phyloP scores from a whole-genome alignment of 768 basidiomycete species.

The Cyclocybe cylindracea region DNA sequence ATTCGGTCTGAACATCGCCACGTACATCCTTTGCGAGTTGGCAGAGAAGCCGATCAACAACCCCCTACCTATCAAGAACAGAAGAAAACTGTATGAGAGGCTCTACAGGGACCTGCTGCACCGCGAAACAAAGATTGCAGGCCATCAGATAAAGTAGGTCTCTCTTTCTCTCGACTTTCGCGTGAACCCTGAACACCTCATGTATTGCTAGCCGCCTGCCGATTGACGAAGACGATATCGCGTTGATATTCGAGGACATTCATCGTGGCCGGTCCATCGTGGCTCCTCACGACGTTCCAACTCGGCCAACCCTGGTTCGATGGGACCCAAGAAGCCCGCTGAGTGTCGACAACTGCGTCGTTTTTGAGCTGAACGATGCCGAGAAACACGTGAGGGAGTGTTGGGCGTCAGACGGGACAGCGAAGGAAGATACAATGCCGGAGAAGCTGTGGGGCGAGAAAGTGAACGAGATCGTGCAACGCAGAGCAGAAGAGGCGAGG shows the following conservation, averaged over 20 bases:
- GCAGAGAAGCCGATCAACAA: conserved; percentile 83
- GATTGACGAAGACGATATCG: conserved; percentile 82
- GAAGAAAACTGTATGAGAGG: conserved; percentile 81
- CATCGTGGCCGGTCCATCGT: conserved; percentile 75
- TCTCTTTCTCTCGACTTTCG: background rate
- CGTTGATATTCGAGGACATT: conserved; percentile 85
- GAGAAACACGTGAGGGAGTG: conserved; percentile 61
- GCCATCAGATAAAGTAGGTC: conserved; percentile 59
- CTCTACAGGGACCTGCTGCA: conserved; percentile 75
- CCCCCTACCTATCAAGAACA: conserved; percentile 83
- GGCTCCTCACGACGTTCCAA: conserved; percentile 76
- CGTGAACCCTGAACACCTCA: background rate
- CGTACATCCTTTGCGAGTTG: conserved; percentile 84
- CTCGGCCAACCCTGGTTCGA: conserved; percentile 72
- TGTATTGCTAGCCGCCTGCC: conserved; percentile 58
- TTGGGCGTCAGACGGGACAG: conserved; percentile 25
- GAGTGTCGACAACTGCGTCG: conserved; percentile 79
- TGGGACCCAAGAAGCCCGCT: conserved; percentile 77
- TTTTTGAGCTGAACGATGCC: conserved; percentile 77
- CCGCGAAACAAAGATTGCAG: conserved; percentile 71
- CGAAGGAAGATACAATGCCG: conserved; percentile 29
- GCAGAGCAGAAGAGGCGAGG: conserved; percentile 59
- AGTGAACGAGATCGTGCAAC: conserved; percentile 56
- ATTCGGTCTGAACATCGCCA: conserved; percentile 89
- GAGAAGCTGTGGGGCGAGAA: conserved; percentile 73